Evolutionary conservation across 148 eudicot species (phyloP), one percentile per base, ranked within the genome.

Genomic region (Oxyria digyna): DNA sequence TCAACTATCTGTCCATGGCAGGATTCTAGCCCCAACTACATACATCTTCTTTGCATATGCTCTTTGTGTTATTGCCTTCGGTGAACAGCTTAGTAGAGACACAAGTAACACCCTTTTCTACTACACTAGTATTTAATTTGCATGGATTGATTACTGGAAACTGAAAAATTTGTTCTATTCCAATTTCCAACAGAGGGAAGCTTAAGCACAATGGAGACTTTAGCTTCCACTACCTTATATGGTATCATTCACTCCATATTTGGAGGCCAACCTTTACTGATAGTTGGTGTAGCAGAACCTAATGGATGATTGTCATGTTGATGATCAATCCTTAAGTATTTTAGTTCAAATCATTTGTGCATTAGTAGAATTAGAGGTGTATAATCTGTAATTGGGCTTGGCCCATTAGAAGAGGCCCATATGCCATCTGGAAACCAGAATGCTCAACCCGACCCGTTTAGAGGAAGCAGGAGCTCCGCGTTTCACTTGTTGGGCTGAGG

Each of bases 261-360:
- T 40, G 92, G 92, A 21, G 92, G 92, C 31, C 92, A 87, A 49
- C 92, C 92, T 68, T 78, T 87, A 1, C 27, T 87, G 79, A 85
- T 87, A 33, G 42, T 87, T 37, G 92, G 92, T 15, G 92, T 87
- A 71, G 92, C 92, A 31, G 92, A 87, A 72, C 92, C 92, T 17
- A 87, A 89, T 15, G 85, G n/a, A n/a, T n/a, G n/a, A n/a, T 87
- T 50, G 85, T 87, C 13, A 87, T 87, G 92, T 87, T 87, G n/a
- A n/a, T n/a, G n/a, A n/a, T n/a, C n/a, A n/a, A n/a, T n/a, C n/a
- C n/a, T n/a, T n/a, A n/a, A n/a, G n/a, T n/a, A n/a, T n/a, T n/a
- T n/a, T n/a, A n/a, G n/a, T n/a, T n/a, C n/a, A n/a, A n/a, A n/a
- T n/a, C n/a, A n/a, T n/a, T n/a, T n/a, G n/a, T n/a, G n/a, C n/a